Evolutionary conservation across 441 rosid species (phyloP).

Genomic region (Codiaeum variegatum): DNA sequence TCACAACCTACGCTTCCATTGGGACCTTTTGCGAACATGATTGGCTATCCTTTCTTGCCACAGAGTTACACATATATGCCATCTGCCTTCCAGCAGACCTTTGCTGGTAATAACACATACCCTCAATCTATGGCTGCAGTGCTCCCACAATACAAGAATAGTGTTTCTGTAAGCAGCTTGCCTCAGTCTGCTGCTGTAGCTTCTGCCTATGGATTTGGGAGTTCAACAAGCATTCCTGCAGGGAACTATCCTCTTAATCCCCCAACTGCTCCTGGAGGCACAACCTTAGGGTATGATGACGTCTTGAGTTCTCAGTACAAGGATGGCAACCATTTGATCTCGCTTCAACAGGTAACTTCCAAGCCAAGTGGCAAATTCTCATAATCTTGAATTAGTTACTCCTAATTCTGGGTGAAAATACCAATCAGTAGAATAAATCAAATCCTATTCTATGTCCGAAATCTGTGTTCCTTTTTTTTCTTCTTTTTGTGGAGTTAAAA

Average conservation of each 20-base stretch:
- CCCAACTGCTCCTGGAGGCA: constrained; percentile 61
- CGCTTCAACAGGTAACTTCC: constrained; percentile 73
- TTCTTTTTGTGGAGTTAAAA: not conserved
- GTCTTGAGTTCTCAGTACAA: constrained; percentile 81
- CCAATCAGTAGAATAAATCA: not conserved
- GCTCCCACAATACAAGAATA: constrained; percentile 86
- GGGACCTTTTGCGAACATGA: constrained; percentile 86
- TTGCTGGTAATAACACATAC: constrained; percentile 74
- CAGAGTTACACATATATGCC: constrained; percentile 93
- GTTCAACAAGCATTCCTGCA: constrained; percentile 58
- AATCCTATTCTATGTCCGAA: not conserved
- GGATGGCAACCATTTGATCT: constrained; percentile 66
- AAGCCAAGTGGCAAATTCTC: constrained; percentile 6
- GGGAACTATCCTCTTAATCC: constrained; percentile 71
- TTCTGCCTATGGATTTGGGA: constrained; percentile 87
- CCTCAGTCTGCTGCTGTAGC: constrained; percentile 89
- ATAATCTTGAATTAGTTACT: constrained; percentile 1
- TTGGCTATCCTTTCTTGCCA: constrained; percentile 80
- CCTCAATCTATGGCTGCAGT: constrained; percentile 84
- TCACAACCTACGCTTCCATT: constrained; percentile 81
- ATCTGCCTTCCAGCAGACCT: constrained; percentile 86
- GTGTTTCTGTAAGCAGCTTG: constrained; percentile 68
- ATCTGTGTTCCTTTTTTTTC: not conserved
- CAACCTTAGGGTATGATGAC: constrained; percentile 72
- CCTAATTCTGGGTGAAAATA: not conserved